phyloP scores from a whole-genome alignment of 1,284 basidiomycete genomes.

The Fomitiporia mediterranea region DNA sequence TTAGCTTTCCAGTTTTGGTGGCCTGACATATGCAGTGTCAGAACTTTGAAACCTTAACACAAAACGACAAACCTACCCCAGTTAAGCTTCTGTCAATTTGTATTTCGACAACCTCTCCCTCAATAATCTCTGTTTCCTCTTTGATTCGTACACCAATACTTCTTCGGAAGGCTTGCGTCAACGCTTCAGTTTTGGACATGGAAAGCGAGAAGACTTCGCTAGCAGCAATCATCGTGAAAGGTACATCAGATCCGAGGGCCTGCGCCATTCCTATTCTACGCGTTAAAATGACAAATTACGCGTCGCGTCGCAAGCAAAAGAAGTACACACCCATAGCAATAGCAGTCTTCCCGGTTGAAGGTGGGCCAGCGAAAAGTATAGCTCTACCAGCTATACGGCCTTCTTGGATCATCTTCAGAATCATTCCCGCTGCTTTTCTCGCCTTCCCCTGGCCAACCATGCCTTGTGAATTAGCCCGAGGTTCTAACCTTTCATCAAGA shows the following conservation, averaged over 20 bases:
- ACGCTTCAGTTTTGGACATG: slow-evolving; percentile 98
- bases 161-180: slow-evolving; percentile 93
- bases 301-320: background rate
- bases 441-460: slow-evolving; percentile 97
- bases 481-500: slow-evolving; percentile 88
- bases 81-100: slow-evolving; percentile 97
- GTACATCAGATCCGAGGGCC: slow-evolving; percentile 88
- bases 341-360: slow-evolving; percentile 95
- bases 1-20: slow-evolving; percentile 96
- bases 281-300: slow-evolving; percentile 8
- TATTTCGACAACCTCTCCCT: slow-evolving; percentile 98
- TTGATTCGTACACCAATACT: slow-evolving; percentile 97
- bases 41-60: background rate
- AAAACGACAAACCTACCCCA: slow-evolving; percentile 58
- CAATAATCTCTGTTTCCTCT: slow-evolving; percentile 96
- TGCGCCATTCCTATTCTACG: slow-evolving; percentile 86
- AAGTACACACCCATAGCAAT: slow-evolving; percentile 80
- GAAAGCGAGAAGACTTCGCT: slow-evolving; percentile 97
- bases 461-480: slow-evolving; percentile 83
- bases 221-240: slow-evolving; percentile 95
- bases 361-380: slow-evolving; percentile 94
- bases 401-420: slow-evolving; percentile 97
- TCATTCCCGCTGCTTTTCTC: slow-evolving; percentile 94
- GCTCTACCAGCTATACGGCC: slow-evolving; percentile 92
- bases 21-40: slow-evolving; percentile 51